Evolutionary conservation across 495 filamentous ascomycete species (phyloP).

Genomic region (Neurospora sp.): DNA sequence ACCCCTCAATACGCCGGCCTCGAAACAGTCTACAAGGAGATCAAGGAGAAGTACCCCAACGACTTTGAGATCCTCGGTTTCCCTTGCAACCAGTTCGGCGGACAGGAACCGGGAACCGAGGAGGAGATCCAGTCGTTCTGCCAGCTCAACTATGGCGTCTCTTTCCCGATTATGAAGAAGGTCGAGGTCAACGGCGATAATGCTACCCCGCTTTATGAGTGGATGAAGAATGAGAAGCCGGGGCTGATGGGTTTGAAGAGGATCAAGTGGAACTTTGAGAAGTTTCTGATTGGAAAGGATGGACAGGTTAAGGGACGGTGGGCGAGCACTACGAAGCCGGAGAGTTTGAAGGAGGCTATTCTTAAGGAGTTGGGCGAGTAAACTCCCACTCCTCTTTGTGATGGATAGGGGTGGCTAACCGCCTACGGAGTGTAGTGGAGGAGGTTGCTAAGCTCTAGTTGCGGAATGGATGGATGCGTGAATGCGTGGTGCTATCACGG

Average conservation of each 20-base stretch:
- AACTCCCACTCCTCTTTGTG: neutral
- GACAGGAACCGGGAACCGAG: slow-evolving; percentile 79
- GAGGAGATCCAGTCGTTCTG: slow-evolving; percentile 91
- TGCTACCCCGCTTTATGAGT: slow-evolving; percentile 73
- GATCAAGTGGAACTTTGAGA: slow-evolving; percentile 98
- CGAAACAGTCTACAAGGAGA: slow-evolving; percentile 76
- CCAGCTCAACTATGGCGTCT: slow-evolving; percentile 89
- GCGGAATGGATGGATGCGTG: neutral
- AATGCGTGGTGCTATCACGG: neutral
- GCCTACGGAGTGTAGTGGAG: neutral
- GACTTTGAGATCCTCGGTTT: slow-evolving; percentile 86
- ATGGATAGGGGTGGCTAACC: neutral
- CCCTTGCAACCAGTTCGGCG: slow-evolving; percentile 95
- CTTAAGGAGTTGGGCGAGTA: slow-evolving; percentile 53
- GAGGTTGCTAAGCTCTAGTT: neutral
- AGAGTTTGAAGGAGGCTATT: slow-evolving; percentile 61
- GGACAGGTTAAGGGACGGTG: slow-evolving; percentile 74
- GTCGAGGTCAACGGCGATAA: slow-evolving; percentile 82
- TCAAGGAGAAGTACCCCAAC: slow-evolving; percentile 56
- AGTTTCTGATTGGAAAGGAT: slow-evolving; percentile 82
- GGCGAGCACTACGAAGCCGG: slow-evolving; percentile 80
- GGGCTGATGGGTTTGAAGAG: slow-evolving; percentile 77
- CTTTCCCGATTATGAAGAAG: slow-evolving; percentile 87
- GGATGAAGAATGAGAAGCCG: slow-evolving; percentile 77
- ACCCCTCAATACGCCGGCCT: slow-evolving; percentile 91